Conservation (phyloP, 345 rosid species). For the Iberis pinnata region DNA sequence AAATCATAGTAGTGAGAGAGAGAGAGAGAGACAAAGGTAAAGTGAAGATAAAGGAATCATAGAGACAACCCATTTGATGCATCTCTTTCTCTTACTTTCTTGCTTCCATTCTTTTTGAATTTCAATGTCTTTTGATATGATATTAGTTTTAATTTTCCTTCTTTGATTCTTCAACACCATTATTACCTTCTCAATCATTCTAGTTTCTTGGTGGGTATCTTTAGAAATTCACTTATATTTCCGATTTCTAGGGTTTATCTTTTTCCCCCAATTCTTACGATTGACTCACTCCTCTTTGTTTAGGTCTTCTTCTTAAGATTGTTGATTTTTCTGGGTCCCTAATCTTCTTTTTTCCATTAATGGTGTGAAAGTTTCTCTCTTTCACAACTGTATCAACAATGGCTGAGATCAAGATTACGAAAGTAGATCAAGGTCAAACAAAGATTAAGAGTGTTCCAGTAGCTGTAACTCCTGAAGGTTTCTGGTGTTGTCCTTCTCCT, state of each 20-base stretch:
- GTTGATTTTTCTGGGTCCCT: conserved; percentile 12
- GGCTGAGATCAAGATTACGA: conserved; percentile 79
- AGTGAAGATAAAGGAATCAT: conserved; percentile 34
- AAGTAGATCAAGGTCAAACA: conserved; percentile 70
- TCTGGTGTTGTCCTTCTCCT: conserved; percentile 99
- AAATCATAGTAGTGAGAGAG: conserved; percentile 32
- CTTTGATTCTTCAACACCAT: conserved; percentile 59
- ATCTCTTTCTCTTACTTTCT: conserved; percentile 28
- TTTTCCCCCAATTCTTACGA: background rate
- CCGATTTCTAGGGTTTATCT: conserved; percentile 23
- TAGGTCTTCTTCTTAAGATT: conserved; percentile 1
- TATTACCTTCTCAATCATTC: conserved; percentile 42
- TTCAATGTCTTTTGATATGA: conserved; percentile 26
- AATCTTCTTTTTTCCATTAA: conserved; percentile 17
- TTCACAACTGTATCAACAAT: conserved; percentile 29
- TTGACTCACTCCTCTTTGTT: conserved; percentile 13
- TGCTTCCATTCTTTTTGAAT: conserved; percentile 18
- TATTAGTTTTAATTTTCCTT: conserved; percentile 30
- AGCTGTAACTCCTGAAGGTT: conserved; percentile 96
- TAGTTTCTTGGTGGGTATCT: background rate
- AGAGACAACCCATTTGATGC: conserved; percentile 27
- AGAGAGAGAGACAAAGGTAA: conserved; percentile 36
- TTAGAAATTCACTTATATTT: conserved; percentile 17
- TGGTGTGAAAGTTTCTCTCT: conserved; percentile 28
- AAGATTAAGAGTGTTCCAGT: conserved; percentile 85